phyloP scores from a whole-genome alignment of 352 stramenopile genomes.

The Phytophthora pini region DNA sequence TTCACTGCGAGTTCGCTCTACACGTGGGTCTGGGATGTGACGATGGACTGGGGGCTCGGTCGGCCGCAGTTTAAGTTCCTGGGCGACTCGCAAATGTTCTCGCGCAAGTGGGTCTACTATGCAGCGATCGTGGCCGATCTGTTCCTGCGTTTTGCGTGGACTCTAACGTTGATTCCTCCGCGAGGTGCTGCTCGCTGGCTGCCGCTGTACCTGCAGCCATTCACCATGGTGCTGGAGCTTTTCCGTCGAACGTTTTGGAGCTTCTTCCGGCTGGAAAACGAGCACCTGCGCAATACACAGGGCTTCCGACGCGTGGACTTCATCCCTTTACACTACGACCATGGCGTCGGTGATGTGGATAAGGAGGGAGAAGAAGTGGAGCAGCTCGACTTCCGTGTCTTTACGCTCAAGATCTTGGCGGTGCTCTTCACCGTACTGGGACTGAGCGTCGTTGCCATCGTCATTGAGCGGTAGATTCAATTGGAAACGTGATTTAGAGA shows the following conservation, averaged over 20 bases:
- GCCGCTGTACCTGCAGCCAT: conserved; percentile 82
- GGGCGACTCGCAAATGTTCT: conserved; percentile 87
- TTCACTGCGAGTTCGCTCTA: conserved; percentile 86
- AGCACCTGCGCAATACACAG: conserved; percentile 88
- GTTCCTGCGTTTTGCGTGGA: conserved; percentile 87
- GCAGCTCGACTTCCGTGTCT: conserved; percentile 51
- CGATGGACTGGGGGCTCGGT: conserved; percentile 88
- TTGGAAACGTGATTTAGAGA: conserved; percentile 4
- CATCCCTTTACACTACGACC: conserved; percentile 86
- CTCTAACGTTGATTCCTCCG: conserved; percentile 78
- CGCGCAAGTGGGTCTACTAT: conserved; percentile 82
- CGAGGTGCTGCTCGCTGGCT: conserved; percentile 63
- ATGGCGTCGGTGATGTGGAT: conserved; percentile 64
- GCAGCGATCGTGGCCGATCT: conserved; percentile 79
- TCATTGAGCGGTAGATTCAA: conserved; percentile 40
- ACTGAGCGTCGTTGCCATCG: conserved; percentile 58
- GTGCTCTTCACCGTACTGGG: conserved; percentile 53
- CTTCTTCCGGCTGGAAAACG: conserved; percentile 88
- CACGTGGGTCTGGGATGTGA: conserved; percentile 87
- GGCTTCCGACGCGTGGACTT: conserved; percentile 85
- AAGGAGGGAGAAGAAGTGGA: conserved; percentile 45
- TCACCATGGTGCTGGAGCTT: conserved; percentile 87
- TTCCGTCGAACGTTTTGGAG: conserved; percentile 89
- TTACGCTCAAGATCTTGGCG: conserved; percentile 60
- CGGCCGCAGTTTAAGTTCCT: conserved; percentile 81